phyloP scores from a whole-genome alignment of 75 land plant species.

The Pinus taeda region DNA sequence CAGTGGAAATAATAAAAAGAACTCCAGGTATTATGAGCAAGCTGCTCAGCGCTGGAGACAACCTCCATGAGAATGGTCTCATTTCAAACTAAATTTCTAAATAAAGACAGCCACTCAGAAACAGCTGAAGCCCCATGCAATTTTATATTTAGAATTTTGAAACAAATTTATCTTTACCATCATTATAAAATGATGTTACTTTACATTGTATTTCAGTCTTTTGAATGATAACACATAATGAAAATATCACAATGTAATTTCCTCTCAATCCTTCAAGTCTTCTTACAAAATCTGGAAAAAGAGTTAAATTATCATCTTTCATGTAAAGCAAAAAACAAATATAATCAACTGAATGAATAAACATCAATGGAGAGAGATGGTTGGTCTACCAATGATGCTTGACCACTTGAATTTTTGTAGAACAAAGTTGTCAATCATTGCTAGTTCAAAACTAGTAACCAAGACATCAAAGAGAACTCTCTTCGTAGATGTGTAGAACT shows the following conservation, averaged over 20 bases:
- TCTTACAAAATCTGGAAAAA: background rate
- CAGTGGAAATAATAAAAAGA: too few relatives aligned
- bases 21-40: too few relatives aligned
- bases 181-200: too few relatives aligned
- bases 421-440: slow-evolving; percentile 24
- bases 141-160: too few relatives aligned
- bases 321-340: background rate
- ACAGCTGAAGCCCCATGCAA: too few relatives aligned
- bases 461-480: slow-evolving; percentile 26
- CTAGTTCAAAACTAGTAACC: slow-evolving; percentile 33
- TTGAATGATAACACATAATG: background rate
- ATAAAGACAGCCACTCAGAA: too few relatives aligned
- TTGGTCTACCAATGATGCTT: slow-evolving; percentile 25
- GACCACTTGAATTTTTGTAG: slow-evolving; percentile 32
- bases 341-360: background rate
- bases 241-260: background rate
- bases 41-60: too few relatives aligned
- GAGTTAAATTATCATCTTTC: background rate
- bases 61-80: too few relatives aligned
- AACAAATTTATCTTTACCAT: too few relatives aligned
- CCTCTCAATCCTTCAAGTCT: background rate
- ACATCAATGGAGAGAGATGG: background rate
- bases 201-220: too few relatives aligned
- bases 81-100: too few relatives aligned
- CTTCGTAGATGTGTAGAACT: slow-evolving; percentile 20